phyloP scores from a whole-genome alignment of 805 yeast genomes.

The Wickerhamiella vanderwaltii region DNA sequence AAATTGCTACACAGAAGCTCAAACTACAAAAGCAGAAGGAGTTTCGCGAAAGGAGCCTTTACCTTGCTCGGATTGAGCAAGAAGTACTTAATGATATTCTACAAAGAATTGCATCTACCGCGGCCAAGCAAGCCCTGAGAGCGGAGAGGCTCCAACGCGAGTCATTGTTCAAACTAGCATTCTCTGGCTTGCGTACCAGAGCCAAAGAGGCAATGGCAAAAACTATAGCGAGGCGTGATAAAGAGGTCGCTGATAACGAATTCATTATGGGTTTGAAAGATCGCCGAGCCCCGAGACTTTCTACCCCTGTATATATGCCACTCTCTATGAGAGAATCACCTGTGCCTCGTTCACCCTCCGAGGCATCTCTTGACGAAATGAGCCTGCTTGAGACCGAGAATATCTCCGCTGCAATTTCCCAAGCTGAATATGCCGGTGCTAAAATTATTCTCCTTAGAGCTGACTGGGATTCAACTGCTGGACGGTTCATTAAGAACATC shows the following conservation, averaged over 20 bases:
- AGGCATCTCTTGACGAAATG: no score
- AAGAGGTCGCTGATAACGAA: background rate
- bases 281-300: background rate
- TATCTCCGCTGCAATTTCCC: no score
- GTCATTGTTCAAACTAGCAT: background rate
- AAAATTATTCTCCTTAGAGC: background rate
- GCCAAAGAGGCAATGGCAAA: background rate
- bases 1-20: no score
- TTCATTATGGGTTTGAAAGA: background rate
- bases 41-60: no score
- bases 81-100: background rate
- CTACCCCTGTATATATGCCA: background rate
- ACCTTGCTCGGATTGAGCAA: background rate
- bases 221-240: background rate
- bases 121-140: background rate
- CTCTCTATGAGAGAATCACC: no score
- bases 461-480: constrained; percentile 4
- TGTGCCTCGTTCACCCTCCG: no score
- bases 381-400: no score
- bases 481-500: background rate
- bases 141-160: background rate
- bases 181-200: background rate
- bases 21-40: no score
- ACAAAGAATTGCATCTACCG: background rate
- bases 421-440: background rate